A percentile compares a stretch with the other conserved stretches of the same genome.
phyloP scores from a whole-genome alignment of 2,329 filamentous ascomycete species.

The Pseudodiploospora longispora region DNA sequence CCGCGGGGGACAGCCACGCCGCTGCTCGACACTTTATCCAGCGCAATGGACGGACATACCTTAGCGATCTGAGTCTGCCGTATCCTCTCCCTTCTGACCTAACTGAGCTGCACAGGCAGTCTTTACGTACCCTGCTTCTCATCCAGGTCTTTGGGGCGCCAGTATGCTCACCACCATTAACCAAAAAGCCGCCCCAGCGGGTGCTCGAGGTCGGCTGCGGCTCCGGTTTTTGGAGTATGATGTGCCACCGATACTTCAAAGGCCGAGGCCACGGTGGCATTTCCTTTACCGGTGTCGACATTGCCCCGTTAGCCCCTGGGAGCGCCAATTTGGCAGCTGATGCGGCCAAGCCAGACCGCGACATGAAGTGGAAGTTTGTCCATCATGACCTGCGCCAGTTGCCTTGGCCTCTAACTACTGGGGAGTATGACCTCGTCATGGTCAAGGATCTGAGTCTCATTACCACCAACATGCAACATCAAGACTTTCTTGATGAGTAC shows the following conservation, averaged over 20 bases:
- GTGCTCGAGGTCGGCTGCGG: constrained; percentile 86
- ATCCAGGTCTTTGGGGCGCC: constrained; percentile 75
- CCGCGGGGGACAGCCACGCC: constrained; percentile 32
- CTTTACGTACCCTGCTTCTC: constrained; percentile 70
- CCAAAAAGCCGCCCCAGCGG: constrained; percentile 60
- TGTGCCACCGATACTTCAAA: constrained; percentile 74
- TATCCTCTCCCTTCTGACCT: constrained; percentile 90
- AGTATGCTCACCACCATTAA: constrained; percentile 62
- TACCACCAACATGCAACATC: constrained; percentile 51
- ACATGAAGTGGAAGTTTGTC: constrained; percentile 82
- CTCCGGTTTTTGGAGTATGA: constrained; percentile 80
- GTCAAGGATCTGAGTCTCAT: constrained; percentile 72
- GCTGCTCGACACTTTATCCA: constrained; percentile 52
- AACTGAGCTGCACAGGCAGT: constrained; percentile 79
- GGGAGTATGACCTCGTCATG: constrained; percentile 81
- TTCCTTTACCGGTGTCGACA: constrained; percentile 74
- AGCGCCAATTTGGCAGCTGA: constrained; percentile 22
- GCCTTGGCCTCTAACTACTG: constrained; percentile 70
- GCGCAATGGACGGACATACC: constrained; percentile 74
- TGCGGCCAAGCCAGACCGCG: constrained; percentile 50
- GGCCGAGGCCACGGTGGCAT: constrained; percentile 60
- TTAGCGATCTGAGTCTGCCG: constrained; percentile 60
- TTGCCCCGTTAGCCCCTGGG: constrained; percentile 58
- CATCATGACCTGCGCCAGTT: constrained; percentile 73
- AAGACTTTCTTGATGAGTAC: constrained; percentile 58